Evolutionary conservation across 2,329 filamentous ascomycete genomes (phyloP).

Genomic region (Aspergillus arachidicola): DNA sequence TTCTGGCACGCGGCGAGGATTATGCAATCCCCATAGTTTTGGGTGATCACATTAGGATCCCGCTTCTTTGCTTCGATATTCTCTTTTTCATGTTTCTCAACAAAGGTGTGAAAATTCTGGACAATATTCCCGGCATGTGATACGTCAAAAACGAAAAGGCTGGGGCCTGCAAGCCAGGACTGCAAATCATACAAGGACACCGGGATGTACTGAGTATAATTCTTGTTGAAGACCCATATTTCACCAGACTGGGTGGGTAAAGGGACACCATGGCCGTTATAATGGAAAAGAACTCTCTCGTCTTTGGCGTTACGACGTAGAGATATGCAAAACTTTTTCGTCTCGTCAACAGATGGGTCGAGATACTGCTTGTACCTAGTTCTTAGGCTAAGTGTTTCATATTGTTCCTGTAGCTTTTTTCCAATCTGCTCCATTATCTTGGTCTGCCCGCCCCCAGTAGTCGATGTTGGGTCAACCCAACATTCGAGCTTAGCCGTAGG

Average conservation of each 20-base stretch:
- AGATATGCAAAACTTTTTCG: constrained; percentile 92
- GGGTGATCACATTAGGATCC: constrained; percentile 68
- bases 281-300: constrained; percentile 94
- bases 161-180: constrained; percentile 92
- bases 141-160: constrained; percentile 96
- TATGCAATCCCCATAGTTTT: constrained; percentile 80
- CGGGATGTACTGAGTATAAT: constrained; percentile 97
- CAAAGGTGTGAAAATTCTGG: constrained; percentile 89
- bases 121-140: constrained; percentile 96
- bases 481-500: constrained; percentile 93
- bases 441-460: constrained; percentile 70
- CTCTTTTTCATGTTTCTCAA: constrained; percentile 91
- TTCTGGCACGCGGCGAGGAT: constrained; percentile 89
- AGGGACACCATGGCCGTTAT: constrained; percentile 96
- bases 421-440: constrained; percentile 94
- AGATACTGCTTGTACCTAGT: constrained; percentile 98
- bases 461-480: constrained; percentile 89
- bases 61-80: constrained; percentile 74
- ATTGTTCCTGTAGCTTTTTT: constrained; percentile 93
- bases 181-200: constrained; percentile 94
- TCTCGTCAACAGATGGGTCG: constrained; percentile 95
- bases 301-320: constrained; percentile 91
- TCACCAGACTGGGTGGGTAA: constrained; percentile 94
- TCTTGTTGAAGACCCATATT: constrained; percentile 99
- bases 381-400: constrained; percentile 89